Base-by-base conservation (phyloP, 768 basidiomycete species). In the Suillus luteus region DNA sequence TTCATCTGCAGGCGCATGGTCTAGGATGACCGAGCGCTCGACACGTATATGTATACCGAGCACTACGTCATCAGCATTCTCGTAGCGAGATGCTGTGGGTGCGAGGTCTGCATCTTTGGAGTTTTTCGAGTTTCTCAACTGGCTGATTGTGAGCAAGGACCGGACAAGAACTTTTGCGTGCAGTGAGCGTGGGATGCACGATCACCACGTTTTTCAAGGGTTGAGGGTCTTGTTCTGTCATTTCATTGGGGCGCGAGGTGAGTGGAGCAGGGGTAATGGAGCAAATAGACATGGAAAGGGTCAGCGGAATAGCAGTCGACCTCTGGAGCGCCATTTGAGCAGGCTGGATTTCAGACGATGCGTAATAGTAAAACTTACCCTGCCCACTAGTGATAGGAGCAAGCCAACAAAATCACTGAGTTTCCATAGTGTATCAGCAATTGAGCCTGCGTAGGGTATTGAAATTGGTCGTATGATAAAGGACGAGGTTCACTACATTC, bases 321-420 rank as follows among this genome's bases (percentile, higher is more conserved):
- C 38, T 58, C 37, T 17, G 11, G 46, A 54, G 5, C 14, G 11
- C 22, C 59, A 5, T 31, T 52, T 58, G 5, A 58, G 24, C 9
- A 2, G 38, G 27, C 38, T 24, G 38, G 40, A 33, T 5, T 17
- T 15, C 15, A 51, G 24, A 27, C 15, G 22, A 24, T 48, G 10
- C 22, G 12, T 14, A 33, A 33, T 33, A 15, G 54, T 46, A 0
- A 43, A 54, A 54, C 83, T 66, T 68, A 86, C 84, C 79, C 84
- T 67, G 85, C 82, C 55, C 82, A 83, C 84, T 86, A 61, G 55
- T 55, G 17, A 49, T 7, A 24, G 22, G 12, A 7, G 22, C 12
- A 7, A 22, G 48, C 22, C 22, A 24, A 22, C 11, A 24, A 3
- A 22, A 24, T 48, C 12, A 6, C 7, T 24, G 12, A 49, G 22